Base-by-base conservation (phyloP, 2,329 filamentous ascomycete species). In the Keithomyces neogunnii region DNA sequence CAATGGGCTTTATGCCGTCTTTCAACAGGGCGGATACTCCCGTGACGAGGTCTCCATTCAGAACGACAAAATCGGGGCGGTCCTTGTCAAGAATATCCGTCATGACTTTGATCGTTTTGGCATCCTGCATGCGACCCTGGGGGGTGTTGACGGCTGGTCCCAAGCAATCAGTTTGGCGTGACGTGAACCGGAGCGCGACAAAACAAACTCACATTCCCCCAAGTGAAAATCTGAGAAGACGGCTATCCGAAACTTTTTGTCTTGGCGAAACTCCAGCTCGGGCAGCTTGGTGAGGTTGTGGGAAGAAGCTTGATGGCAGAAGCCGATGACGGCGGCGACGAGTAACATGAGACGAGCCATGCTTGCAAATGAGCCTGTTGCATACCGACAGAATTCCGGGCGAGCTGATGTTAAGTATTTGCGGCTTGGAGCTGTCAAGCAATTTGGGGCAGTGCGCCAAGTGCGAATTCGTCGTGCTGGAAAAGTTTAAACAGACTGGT, bases 41-140 rank as follows among this genome's bases (percentile, higher is more conserved):
- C 0, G 84, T 85, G 48, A 87, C 82, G 3, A 88, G 70, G 57
- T 89, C 85, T 11, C 85, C 85, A 49, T 88, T 88, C 26, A 89
- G 64, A 0, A 89, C 78, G 0, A 85, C 83, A 0, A 89, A 70
- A 36, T 81, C 72, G 0, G 80, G 75, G 0, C 62, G 58, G 52
- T 88, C 84, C 0, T 63, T 65, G 33, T 80, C 71, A 1, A 88
- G 72, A 5, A 88, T 68, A 1, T 70, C 66, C 46, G 73, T 72
- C 59, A 88, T 79, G 0, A 86, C 80, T 5, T 66, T 56, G 2
- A 77, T 66, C 0, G 80, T 79, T 46, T 78, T 77, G 52, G 71
- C 59, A 62, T 88, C 85, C 54, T 80, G 76, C 33, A 69, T 67
- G 4, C 72, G 70, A 0, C 64, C 64, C 69, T 70, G 78, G 38